phyloP scores from a whole-genome alignment of 371 early-diverging fungal species.

The Circinella minor region DNA sequence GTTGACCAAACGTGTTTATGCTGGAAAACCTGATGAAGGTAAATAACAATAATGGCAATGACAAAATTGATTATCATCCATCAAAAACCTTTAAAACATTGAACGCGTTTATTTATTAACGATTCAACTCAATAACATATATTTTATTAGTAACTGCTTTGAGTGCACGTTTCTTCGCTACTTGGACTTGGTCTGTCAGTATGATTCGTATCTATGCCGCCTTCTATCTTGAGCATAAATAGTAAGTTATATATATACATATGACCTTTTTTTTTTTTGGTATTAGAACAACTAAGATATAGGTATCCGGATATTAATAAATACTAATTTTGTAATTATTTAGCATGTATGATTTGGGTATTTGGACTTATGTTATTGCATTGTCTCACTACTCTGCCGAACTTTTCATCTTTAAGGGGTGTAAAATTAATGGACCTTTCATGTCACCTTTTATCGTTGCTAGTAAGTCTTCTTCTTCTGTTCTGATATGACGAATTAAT shows the following conservation, averaged over 20 bases:
- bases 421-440: slow-evolving; percentile 65
- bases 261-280: too few species aligned
- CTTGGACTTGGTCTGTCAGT: slow-evolving; percentile 79
- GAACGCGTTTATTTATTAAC: background rate
- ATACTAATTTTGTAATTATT: background rate
- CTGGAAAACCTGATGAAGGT: slow-evolving; percentile 64
- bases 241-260: slow-evolving; percentile 48
- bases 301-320: too few species aligned
- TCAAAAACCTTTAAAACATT: too few species aligned
- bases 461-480: slow-evolving; percentile 45
- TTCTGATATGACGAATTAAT: background rate
- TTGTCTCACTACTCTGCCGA: slow-evolving; percentile 72
- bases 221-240: slow-evolving; percentile 71
- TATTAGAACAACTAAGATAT: too few species aligned
- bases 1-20: slow-evolving; percentile 75
- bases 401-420: slow-evolving; percentile 71
- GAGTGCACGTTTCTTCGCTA: slow-evolving; percentile 76
- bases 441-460: slow-evolving; percentile 74
- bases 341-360: slow-evolving; percentile 73
- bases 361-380: slow-evolving; percentile 78
- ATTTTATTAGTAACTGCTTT: slow-evolving; percentile 66
- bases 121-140: background rate
- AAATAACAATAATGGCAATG: slow-evolving; percentile 13
- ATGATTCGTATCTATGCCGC: slow-evolving; percentile 80
- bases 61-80: slow-evolving; percentile 7